Evolutionary conservation across 257 asterid species (phyloP).

Genomic region (Fraxinus americana): DNA sequence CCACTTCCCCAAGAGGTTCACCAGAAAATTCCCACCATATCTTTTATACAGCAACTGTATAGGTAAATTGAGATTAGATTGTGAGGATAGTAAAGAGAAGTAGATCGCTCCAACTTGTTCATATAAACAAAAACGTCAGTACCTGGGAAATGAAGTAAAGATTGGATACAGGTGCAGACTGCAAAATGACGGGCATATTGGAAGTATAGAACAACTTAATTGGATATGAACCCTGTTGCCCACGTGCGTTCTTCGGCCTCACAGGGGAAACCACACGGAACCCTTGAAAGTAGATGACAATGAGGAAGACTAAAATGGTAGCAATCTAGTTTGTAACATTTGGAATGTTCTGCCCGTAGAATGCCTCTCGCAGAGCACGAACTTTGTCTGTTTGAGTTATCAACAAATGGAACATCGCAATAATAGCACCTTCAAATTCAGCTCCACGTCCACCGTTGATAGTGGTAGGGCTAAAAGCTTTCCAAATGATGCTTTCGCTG

Average conservation of each 20-base stretch:
- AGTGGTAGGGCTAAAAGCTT: conserved; percentile 37
- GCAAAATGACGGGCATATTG: conserved; percentile 41
- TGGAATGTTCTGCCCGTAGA: conserved; percentile 39
- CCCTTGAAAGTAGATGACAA: conserved; percentile 43
- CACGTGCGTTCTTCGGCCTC: conserved; percentile 38
- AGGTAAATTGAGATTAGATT: neutral
- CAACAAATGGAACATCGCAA: conserved; percentile 38
- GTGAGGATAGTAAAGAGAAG: neutral
- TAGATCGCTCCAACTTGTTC: neutral
- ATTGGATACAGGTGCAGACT: conserved; percentile 40
- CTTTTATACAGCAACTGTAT: conserved; percentile 30
- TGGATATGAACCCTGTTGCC: conserved; percentile 44
- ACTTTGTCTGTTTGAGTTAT: conserved; percentile 38
- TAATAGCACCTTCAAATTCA: conserved; percentile 39
- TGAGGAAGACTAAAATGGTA: conserved; percentile 38
- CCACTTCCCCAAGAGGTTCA: conserved; percentile 40
- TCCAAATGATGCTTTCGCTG: conserved; percentile 41
- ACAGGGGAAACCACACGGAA: conserved; percentile 42
- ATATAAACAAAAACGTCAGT: neutral
- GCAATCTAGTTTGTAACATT: conserved; percentile 40
- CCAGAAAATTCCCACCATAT: conserved; percentile 35
- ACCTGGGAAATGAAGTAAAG: conserved; percentile 42
- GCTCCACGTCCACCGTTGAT: conserved; percentile 41
- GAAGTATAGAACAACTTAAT: conserved; percentile 42
- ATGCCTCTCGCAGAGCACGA: conserved; percentile 40